phyloP scores from a whole-genome alignment of 2,329 filamentous ascomycete genomes.

The Fusarium sp. region DNA sequence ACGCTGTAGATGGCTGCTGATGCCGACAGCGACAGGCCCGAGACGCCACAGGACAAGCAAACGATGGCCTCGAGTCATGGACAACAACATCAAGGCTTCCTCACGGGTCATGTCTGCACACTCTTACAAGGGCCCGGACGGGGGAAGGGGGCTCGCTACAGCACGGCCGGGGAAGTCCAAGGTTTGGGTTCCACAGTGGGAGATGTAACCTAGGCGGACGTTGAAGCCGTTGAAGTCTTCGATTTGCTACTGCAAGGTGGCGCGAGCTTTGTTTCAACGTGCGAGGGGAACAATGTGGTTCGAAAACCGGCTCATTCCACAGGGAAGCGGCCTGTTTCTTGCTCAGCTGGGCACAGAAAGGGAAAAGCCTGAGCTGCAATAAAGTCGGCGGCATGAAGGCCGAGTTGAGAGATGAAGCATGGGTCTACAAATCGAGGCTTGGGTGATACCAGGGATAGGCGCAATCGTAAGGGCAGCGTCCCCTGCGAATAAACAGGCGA shows the following conservation, averaged over 20 bases:
- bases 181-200: neutral
- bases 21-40: neutral
- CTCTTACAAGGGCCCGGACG: neutral
- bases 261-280: constrained; percentile 9
- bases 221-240: no score
- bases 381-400: no score
- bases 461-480: neutral
- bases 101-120: neutral
- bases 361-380: neutral
- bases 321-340: constrained; percentile 6
- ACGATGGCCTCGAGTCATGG: neutral
- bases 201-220: constrained; percentile 16
- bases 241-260: neutral
- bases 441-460: neutral
- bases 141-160: neutral
- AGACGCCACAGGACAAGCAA: neutral
- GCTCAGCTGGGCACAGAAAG: neutral
- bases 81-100: neutral
- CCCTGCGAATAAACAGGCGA: neutral
- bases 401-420: neutral
- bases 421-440: neutral
- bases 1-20: no score
- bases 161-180: neutral
- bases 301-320: constrained; percentile 12
- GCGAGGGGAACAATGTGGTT: constrained; percentile 1